Conservation (phyloP, 2,329 filamentous ascomycete species). For the Orbilia brochopaga region DNA sequence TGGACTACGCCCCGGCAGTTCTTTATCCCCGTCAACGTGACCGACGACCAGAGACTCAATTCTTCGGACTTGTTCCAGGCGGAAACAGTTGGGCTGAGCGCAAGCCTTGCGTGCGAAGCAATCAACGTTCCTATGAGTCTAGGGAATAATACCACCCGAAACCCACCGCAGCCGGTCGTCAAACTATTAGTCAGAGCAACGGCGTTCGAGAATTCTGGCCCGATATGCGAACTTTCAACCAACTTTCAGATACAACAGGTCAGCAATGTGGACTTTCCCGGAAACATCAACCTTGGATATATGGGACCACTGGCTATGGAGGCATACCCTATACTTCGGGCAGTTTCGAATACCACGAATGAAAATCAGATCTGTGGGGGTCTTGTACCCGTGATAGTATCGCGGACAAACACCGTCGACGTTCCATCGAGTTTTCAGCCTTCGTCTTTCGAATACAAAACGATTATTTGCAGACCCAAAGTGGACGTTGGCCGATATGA, state of each 20-base stretch:
- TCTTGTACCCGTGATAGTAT: constrained; percentile 20
- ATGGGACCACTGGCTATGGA: constrained; percentile 21
- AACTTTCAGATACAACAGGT: constrained; percentile 4
- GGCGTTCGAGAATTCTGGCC: constrained; percentile 19
- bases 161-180: background rate
- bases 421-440: background rate
- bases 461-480: constrained; percentile 25
- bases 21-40: constrained; percentile 61
- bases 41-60: background rate
- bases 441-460: constrained; percentile 4
- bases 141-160: background rate
- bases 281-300: constrained; percentile 3
- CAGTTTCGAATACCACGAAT: constrained; percentile 8
- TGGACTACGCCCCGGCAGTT: constrained; percentile 62
- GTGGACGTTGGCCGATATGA: constrained; percentile 9
- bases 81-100: constrained; percentile 57
- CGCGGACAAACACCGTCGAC: constrained; percentile 3
- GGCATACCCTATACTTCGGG: constrained; percentile 12
- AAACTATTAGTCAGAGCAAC: constrained; percentile 1
- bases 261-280: background rate
- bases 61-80: constrained; percentile 52
- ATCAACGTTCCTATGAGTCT: constrained; percentile 48
- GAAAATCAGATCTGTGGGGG: constrained; percentile 23
- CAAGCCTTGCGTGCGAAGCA: constrained; percentile 56
- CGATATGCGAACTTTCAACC: constrained; percentile 16